Evolutionary conservation across 805 yeast species (phyloP).

Genomic region (Clavispora asparagi): DNA sequence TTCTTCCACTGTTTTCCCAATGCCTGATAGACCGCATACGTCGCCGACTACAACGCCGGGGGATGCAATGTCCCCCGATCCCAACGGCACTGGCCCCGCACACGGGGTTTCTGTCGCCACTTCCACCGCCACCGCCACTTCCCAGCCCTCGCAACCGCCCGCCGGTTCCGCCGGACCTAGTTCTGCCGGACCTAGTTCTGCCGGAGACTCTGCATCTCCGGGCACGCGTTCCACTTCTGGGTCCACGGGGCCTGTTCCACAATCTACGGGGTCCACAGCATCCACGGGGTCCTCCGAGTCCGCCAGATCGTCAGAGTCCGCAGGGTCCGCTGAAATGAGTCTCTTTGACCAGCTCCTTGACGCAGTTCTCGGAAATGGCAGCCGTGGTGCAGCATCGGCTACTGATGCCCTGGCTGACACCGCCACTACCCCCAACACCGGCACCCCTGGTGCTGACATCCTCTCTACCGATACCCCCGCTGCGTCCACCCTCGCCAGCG

Average conservation of each 20-base stretch:
- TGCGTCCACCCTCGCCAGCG: background rate
- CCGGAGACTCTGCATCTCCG: background rate
- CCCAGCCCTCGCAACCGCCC: too few species aligned
- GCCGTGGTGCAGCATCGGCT: background rate
- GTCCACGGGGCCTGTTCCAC: background rate
- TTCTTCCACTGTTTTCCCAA: background rate
- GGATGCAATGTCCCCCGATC: background rate
- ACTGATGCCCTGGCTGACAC: background rate
- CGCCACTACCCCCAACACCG: background rate
- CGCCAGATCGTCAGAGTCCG: background rate
- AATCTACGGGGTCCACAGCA: too few species aligned
- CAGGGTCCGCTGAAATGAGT: background rate
- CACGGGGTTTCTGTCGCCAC: background rate
- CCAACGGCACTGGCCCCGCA: background rate
- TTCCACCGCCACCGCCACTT: too few species aligned
- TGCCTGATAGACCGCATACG: background rate
- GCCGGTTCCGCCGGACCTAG: background rate
- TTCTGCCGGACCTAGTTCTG: background rate
- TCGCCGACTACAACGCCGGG: conserved; percentile 1
- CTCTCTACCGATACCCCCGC: conserved; percentile 1
- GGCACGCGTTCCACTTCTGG: background rate
- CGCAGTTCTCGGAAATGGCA: conserved; percentile 2
- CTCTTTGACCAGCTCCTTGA: conserved; percentile 12
- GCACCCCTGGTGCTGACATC: background rate
- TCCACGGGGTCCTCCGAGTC: background rate